phyloP scores from a whole-genome alignment of 768 basidiomycete species.

The Hysterangium stoloniferum region DNA sequence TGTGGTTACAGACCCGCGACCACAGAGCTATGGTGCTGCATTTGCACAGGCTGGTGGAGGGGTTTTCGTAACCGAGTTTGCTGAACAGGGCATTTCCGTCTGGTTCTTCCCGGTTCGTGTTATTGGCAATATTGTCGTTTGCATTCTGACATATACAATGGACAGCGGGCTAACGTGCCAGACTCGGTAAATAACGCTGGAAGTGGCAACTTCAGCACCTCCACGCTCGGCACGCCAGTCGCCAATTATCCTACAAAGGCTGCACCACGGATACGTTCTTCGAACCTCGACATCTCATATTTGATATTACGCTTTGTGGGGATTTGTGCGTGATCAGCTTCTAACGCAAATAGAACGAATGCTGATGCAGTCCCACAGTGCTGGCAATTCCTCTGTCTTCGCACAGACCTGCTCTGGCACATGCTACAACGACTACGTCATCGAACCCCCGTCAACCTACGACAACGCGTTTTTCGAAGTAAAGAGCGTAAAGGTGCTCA shows the following conservation, averaged over 20 bases:
- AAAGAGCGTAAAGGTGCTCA: conserved; percentile 45
- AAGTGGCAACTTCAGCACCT: conserved; percentile 35
- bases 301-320: conserved; percentile 66
- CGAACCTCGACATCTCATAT: conserved; percentile 55
- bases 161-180: conserved; percentile 38
- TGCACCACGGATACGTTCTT: conserved; percentile 52
- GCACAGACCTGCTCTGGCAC: conserved; percentile 52
- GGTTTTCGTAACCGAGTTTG: conserved; percentile 68
- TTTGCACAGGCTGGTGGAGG: conserved; percentile 64
- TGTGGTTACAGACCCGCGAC: conserved; percentile 44
- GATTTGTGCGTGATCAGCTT: conserved; percentile 3
- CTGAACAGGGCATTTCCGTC: conserved; percentile 45
- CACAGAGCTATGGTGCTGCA: conserved; percentile 52
- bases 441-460: conserved; percentile 54
- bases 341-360: neutral
- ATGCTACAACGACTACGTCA: conserved; percentile 65
- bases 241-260: conserved; percentile 56
- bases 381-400: conserved; percentile 46
- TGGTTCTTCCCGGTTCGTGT: conserved; percentile 51
- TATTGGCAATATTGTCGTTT: neutral
- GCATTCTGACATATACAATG: neutral
- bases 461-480: conserved; percentile 69
- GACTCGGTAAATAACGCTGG: conserved; percentile 11
- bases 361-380: conserved; percentile 28
- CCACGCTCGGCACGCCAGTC: conserved; percentile 55